phyloP scores from a whole-genome alignment of 352 stramenopile genomes.

The Phytophthora hybrid region DNA sequence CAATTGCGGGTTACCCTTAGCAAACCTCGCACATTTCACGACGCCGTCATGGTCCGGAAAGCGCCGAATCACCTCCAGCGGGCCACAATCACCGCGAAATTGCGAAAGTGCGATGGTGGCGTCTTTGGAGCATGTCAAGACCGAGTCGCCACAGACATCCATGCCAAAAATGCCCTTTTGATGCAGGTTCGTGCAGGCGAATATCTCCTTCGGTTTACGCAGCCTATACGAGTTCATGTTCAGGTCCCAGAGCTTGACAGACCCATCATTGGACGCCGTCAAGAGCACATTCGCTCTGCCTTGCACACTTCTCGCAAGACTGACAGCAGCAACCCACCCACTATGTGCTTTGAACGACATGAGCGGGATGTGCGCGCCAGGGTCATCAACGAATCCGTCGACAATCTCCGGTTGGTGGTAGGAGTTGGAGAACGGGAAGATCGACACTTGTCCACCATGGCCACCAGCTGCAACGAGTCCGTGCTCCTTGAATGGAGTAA shows the following conservation, averaged over 20 bases:
- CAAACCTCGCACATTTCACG: slow-evolving; percentile 60
- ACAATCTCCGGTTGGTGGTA: slow-evolving; percentile 18
- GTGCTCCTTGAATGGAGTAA: slow-evolving; percentile 51
- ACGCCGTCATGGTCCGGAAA: slow-evolving; percentile 54
- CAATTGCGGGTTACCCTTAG: slow-evolving; percentile 18
- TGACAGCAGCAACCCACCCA: slow-evolving; percentile 63
- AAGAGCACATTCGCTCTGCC: slow-evolving; percentile 47
- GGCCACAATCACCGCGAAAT: slow-evolving; percentile 31
- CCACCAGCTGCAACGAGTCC: slow-evolving; percentile 50
- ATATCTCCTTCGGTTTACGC: slow-evolving; percentile 38
- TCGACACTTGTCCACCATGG: slow-evolving; percentile 57
- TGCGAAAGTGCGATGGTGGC: slow-evolving; percentile 44
- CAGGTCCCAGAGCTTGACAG: slow-evolving; percentile 67
- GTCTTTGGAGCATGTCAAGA: slow-evolving; percentile 69
- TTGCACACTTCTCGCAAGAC: slow-evolving; percentile 40
- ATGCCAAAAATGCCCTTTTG: slow-evolving; percentile 59
- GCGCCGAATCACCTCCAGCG: slow-evolving; percentile 29
- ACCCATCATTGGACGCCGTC: slow-evolving; percentile 57
- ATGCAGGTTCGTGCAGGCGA: slow-evolving; percentile 45
- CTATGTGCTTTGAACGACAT: slow-evolving; percentile 65
- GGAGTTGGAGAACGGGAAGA: slow-evolving; percentile 39
- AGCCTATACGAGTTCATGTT: slow-evolving; percentile 43
- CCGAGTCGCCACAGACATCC: slow-evolving; percentile 40
- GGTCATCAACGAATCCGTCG: slow-evolving; percentile 22
- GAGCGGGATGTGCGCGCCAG: slow-evolving; percentile 37